Percentiles rank a stretch among this genome's conserved stretches.
These are phyloP conservation scores for Cordyceps cateniannulata DNA, from an alignment of 2,329 filamentous ascomycete species.

Conservation along the genomic window DNA sequence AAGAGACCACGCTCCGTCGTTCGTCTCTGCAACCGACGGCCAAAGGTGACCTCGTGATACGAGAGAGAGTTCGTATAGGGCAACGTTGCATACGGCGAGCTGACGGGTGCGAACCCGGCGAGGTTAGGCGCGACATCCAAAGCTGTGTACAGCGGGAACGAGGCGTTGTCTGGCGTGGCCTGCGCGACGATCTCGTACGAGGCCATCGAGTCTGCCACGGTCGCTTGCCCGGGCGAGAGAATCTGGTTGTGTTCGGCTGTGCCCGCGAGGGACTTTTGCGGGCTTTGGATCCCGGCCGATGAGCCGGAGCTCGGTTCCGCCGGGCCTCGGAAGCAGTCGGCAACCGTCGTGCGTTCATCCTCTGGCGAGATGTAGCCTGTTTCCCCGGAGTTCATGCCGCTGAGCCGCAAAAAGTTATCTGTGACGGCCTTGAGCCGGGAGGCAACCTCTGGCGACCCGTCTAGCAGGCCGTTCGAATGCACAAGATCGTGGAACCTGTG, in stretches of 20 bases:
- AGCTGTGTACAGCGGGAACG: slow-evolving; percentile 38
- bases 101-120: slow-evolving; percentile 7
- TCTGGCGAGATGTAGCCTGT: slow-evolving; percentile 15
- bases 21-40: slow-evolving; percentile 61
- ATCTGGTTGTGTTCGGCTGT: background rate
- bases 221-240: background rate
- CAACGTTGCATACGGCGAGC: slow-evolving; percentile 26
- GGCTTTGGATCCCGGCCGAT: slow-evolving; percentile 4
- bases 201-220: slow-evolving; percentile 10
- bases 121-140: slow-evolving; percentile 16
- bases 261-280: slow-evolving; percentile 6
- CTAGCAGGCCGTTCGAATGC: slow-evolving; percentile 49
- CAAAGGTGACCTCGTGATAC: slow-evolving; percentile 60
- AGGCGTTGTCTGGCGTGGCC: slow-evolving; percentile 46
- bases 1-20: slow-evolving; percentile 56
- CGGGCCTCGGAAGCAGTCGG: background rate
- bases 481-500: slow-evolving; percentile 58
- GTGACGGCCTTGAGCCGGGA: slow-evolving; percentile 50
- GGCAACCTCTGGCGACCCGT: slow-evolving; percentile 49
- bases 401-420: slow-evolving; percentile 50
- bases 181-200: slow-evolving; percentile 45
- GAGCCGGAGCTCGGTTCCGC: background rate
- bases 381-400: slow-evolving; percentile 38
- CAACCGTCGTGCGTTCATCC: slow-evolving; percentile 8
- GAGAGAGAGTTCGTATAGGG: slow-evolving; percentile 49